Evolutionary conservation across 2,329 filamentous ascomycete genomes (phyloP), one percentile per base, ranked within the genome.

Genomic region (Penicillium sp.): DNA sequence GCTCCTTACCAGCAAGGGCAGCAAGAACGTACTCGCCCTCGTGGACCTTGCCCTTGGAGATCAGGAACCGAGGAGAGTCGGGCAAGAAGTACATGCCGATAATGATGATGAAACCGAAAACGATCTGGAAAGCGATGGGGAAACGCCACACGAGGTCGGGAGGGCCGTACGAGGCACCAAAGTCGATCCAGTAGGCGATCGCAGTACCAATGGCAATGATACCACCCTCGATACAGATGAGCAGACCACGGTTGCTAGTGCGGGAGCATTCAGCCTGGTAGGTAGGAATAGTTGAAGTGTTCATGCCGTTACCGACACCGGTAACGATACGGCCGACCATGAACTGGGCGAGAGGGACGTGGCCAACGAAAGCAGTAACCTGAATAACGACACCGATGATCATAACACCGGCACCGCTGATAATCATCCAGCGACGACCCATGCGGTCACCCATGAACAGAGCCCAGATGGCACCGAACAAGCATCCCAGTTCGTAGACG

Each of bases 181-280:
- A 78, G 45, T 77, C 74, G 53, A 76, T 75, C 75, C 76, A 78
- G 63, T 78, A 78, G 3, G 76, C 76, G 46, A 79, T 77, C 13
- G 74, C 60, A 5, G 74, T 78, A 32, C 77, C 77, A 44, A 78
- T 75, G 7, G 76, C 76, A 39, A 79, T 76, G 28, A 72, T 67
- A 61, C 77, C 78, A 58, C 75, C 78, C 61, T 76, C 80, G 42
- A 83, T 81, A 64, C 80, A 82, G 57, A 83, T 83, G 46, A 83
- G 66, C 29, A 82, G 74, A 55, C 81, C 81, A 55, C 81, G 76
- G 64, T 82, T 82, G 57, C 75, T 77, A 0, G 80, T 76, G 48
- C 70, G 73, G 3, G 76, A 76, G 60, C 76, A 79, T 57, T 80
- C 77, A 6, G 76, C 75, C 65, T 79, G 77, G 57, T 78, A 80